These are phyloP conservation scores for Aspergillus luchuensis DNA, from an alignment of 2,329 filamentous ascomycete genomes.

Conservation along the genomic window DNA sequence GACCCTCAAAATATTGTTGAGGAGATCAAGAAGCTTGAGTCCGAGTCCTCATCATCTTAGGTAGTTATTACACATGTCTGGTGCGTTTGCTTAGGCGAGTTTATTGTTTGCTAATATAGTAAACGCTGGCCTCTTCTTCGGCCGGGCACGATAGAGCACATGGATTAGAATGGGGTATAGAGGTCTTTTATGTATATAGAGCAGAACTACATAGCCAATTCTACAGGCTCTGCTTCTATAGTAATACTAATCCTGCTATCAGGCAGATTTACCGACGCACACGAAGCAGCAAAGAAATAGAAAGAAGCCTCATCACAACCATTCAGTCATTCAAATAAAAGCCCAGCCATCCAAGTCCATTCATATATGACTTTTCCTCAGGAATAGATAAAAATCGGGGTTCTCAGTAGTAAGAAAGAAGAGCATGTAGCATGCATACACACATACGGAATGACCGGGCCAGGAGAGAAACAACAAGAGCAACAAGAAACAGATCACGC, in stretches of 20 bases:
- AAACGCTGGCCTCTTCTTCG: neutral
- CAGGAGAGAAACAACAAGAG: no score
- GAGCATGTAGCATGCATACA: neutral
- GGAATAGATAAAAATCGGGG: neutral
- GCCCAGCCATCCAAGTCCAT: neutral
- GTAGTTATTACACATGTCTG: no score
- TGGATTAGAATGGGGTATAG: neutral
- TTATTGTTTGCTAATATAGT: neutral
- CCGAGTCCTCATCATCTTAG: neutral
- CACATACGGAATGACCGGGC: neutral
- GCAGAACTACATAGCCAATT: neutral
- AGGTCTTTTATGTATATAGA: slow-evolving; percentile 2
- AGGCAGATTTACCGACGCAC: neutral
- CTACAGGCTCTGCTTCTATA: neutral
- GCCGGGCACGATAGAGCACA: neutral
- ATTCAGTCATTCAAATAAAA: neutral
- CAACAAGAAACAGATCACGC: neutral
- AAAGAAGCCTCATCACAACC: neutral
- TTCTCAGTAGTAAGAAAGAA: neutral
- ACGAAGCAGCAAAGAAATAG: neutral
- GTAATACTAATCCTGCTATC: neutral
- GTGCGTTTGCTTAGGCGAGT: slow-evolving; percentile 17
- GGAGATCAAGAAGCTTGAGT: slow-evolving; percentile 42
- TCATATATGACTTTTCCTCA: neutral
- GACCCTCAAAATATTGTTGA: slow-evolving; percentile 64